Evolutionary conservation across 1,284 basidiomycete species (phyloP).

Genomic region (Porodaedalea pini): DNA sequence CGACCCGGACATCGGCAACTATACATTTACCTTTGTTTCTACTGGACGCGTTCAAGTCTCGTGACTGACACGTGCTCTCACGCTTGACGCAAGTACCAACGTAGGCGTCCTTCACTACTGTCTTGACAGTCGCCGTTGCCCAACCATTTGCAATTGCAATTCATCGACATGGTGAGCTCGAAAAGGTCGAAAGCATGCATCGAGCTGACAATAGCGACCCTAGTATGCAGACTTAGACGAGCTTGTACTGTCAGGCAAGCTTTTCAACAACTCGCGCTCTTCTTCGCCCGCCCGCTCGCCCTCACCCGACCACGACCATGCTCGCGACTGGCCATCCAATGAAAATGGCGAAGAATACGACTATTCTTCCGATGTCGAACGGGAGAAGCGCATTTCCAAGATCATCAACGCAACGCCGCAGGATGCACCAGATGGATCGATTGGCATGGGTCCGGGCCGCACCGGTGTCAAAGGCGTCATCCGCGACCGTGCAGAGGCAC

Average conservation of each 20-base stretch:
- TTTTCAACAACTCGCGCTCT: conserved; percentile 52
- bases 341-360: conserved; percentile 46
- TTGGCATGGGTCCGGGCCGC: conserved; percentile 80
- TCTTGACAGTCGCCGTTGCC: too few relatives aligned
- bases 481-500: conserved; percentile 69
- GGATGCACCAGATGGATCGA: conserved; percentile 34
- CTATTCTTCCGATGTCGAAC: conserved; percentile 12
- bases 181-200: too few relatives aligned
- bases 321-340: conserved; percentile 41
- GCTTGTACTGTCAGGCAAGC: conserved; percentile 71
- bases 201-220: too few relatives aligned
- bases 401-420: conserved; percentile 27
- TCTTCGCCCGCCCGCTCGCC: conserved; percentile 46
- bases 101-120: too few relatives aligned
- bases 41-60: too few relatives aligned
- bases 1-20: too few relatives aligned
- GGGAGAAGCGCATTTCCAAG: conserved; percentile 22
- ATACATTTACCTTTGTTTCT: too few relatives aligned
- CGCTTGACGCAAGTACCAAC: too few relatives aligned
- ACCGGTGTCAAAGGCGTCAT: conserved; percentile 85
- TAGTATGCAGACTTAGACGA: conserved; percentile 64
- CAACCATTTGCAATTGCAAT: too few relatives aligned
- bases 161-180: too few relatives aligned
- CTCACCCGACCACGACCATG: conserved; percentile 50
- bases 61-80: too few relatives aligned